phyloP scores from a whole-genome alignment of 768 basidiomycete genomes.

The Gloeostereum incarnatum region DNA sequence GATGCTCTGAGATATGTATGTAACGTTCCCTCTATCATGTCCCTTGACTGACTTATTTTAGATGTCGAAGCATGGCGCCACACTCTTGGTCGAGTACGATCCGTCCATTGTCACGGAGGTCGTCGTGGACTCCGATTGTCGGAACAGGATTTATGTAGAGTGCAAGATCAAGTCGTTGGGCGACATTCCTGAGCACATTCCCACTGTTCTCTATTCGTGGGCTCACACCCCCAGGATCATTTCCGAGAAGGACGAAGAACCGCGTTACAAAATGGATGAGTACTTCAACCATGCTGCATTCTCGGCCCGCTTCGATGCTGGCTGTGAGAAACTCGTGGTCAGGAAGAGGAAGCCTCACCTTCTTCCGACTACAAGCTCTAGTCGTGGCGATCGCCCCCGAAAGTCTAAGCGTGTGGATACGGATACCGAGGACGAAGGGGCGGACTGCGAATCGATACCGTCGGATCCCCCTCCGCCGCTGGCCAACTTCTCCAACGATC shows the following conservation, averaged over 20 bases:
- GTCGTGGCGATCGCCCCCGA: background rate
- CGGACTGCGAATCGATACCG: background rate
- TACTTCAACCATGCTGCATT: conserved; percentile 41
- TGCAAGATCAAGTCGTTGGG: conserved; percentile 20
- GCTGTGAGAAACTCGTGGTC: conserved; percentile 15
- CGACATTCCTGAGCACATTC: conserved; percentile 17
- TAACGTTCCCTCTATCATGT: no score
- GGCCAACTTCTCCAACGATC: background rate
- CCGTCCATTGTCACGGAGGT: conserved; percentile 54
- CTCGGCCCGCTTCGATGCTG: conserved; percentile 35
- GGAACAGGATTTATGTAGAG: conserved; percentile 19
- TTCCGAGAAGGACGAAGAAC: conserved; percentile 2
- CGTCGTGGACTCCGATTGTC: conserved; percentile 31
- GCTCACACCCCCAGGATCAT: conserved; percentile 9
- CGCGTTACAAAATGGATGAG: conserved; percentile 18
- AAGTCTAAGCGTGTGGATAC: background rate
- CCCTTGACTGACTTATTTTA: no score
- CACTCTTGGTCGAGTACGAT: conserved; percentile 50
- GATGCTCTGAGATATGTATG: no score
- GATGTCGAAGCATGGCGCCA: conserved; percentile 60
- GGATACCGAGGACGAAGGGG: background rate
- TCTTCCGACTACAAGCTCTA: background rate
- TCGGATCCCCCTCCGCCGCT: background rate
- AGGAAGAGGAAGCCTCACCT: conserved; percentile 13
- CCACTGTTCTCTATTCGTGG: conserved; percentile 7